A percentile compares a stretch with the other conserved stretches of the same genome.
phyloP scores from a whole-genome alignment of 805 yeast genomes.

The Ogataea naganishii region DNA sequence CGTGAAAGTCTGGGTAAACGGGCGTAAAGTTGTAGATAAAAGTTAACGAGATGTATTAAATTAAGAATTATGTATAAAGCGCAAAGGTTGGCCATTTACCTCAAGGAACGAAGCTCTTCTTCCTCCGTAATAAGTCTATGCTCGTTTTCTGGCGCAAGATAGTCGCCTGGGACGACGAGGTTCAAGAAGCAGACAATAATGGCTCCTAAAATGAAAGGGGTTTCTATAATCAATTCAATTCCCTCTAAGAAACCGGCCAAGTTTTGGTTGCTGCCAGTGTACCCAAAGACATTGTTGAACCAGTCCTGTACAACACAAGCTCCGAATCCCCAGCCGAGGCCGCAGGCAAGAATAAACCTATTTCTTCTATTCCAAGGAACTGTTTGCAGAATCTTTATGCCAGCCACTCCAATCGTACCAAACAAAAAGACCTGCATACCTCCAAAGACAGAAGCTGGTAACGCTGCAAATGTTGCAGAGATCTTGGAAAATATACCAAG shows the following conservation, averaged over 20 bases:
- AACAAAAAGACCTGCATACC: slow-evolving; percentile 51
- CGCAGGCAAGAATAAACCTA: slow-evolving; percentile 34
- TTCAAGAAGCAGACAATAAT: slow-evolving; percentile 11
- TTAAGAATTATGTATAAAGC: too few species aligned
- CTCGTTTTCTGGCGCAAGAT: too few species aligned
- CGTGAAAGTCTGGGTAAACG: slow-evolving; percentile 73
- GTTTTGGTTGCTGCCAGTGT: slow-evolving; percentile 26
- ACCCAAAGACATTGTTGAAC: slow-evolving; percentile 32
- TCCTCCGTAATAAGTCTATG: too few species aligned
- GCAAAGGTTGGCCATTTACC: too few species aligned
- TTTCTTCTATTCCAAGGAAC: slow-evolving; percentile 30
- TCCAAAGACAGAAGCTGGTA: slow-evolving; percentile 63
- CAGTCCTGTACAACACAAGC: slow-evolving; percentile 30
- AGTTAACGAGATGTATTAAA: slow-evolving; percentile 6
- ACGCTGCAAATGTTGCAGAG: slow-evolving; percentile 66
- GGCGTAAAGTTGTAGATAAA: slow-evolving; percentile 48
- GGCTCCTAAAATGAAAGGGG: slow-evolving; percentile 18
- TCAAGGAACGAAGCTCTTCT: too few species aligned
- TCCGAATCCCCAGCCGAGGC: slow-evolving; percentile 34
- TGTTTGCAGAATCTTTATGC: slow-evolving; percentile 23
- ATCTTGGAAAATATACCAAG: slow-evolving; percentile 77
- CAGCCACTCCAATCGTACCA: slow-evolving; percentile 26
- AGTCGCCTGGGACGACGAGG: slow-evolving; percentile 11
- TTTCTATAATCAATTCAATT: slow-evolving; percentile 34
- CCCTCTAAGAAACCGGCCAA: slow-evolving; percentile 34